phyloP scores from a whole-genome alignment of 441 rosid species.

The Jatropha podagrica region DNA sequence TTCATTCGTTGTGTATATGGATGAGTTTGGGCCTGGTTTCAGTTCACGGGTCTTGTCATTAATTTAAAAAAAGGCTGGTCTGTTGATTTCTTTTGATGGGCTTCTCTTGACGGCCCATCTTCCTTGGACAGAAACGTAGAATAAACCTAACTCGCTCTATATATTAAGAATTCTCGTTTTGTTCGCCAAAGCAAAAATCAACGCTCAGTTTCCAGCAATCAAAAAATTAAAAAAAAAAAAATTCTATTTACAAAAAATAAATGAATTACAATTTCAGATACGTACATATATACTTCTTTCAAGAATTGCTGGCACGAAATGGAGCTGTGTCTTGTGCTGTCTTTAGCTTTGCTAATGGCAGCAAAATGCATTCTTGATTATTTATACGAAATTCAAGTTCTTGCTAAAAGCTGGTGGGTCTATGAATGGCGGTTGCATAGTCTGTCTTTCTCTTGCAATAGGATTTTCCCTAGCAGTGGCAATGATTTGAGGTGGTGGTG shows the following conservation, averaged over 20 bases:
- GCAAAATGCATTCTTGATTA: background rate
- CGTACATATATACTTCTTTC: background rate
- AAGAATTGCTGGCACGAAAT: background rate
- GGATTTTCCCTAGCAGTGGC: constrained; percentile 66
- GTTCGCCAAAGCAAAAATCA: background rate
- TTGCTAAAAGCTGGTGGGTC: constrained; percentile 34
- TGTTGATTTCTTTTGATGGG: too few species aligned
- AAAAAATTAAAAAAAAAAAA: background rate
- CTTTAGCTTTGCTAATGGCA: too few species aligned
- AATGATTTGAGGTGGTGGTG: constrained; percentile 43
- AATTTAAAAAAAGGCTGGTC: too few species aligned
- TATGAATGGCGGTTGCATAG: constrained; percentile 27
- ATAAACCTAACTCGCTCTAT: too few species aligned
- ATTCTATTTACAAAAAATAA: constrained; percentile 7
- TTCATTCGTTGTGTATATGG: too few species aligned
- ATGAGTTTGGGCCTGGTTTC: too few species aligned
- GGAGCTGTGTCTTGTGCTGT: too few species aligned
- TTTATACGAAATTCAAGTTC: constrained; percentile 28
- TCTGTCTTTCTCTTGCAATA: constrained; percentile 30
- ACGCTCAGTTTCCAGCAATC: too few species aligned
- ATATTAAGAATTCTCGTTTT: too few species aligned
- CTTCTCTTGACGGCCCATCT: too few species aligned
- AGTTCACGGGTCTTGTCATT: too few species aligned
- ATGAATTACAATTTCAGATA: constrained; percentile 1
- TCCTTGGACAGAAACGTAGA: too few species aligned